phyloP scores from a whole-genome alignment of 2,329 filamentous ascomycete species.

The Aspergillus sp. region DNA sequence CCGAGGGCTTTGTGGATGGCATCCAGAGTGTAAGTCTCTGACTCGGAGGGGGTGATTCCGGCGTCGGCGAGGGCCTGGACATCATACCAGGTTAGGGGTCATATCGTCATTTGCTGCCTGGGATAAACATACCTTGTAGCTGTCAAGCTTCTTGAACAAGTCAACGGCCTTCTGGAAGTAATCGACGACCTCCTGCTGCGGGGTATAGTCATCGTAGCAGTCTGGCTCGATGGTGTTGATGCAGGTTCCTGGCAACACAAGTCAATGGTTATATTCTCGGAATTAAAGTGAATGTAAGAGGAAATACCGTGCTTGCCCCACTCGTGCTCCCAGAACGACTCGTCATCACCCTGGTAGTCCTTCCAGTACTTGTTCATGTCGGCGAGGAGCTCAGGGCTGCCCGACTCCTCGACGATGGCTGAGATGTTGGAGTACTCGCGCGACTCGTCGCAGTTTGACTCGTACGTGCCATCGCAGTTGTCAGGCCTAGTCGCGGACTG shows the following conservation, averaged over 20 bases:
- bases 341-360: constrained; percentile 54
- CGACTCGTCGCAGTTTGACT: constrained; percentile 55
- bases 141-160: constrained; percentile 57
- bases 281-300: not conserved
- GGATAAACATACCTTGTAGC: constrained; percentile 46
- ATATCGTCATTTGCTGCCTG: too few relatives aligned
- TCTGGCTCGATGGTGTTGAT: constrained; percentile 65
- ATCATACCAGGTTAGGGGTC: too few relatives aligned
- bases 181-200: constrained; percentile 58
- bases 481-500: constrained; percentile 39
- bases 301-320: constrained; percentile 65
- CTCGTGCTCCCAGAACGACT: constrained; percentile 68
- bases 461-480: constrained; percentile 59
- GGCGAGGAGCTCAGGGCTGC: constrained; percentile 50
- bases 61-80: constrained; percentile 52
- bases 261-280: too few relatives aligned
- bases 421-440: constrained; percentile 60
- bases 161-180: constrained; percentile 57
- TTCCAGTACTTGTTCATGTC: constrained; percentile 65
- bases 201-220: constrained; percentile 61
- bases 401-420: constrained; percentile 53
- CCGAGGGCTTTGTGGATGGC: constrained; percentile 53
- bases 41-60: constrained; percentile 54
- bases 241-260: constrained; percentile 53
- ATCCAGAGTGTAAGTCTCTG: constrained; percentile 52